phyloP scores from a whole-genome alignment of 768 basidiomycete species.

The Tylopilus plumbeoviolaceoides region DNA sequence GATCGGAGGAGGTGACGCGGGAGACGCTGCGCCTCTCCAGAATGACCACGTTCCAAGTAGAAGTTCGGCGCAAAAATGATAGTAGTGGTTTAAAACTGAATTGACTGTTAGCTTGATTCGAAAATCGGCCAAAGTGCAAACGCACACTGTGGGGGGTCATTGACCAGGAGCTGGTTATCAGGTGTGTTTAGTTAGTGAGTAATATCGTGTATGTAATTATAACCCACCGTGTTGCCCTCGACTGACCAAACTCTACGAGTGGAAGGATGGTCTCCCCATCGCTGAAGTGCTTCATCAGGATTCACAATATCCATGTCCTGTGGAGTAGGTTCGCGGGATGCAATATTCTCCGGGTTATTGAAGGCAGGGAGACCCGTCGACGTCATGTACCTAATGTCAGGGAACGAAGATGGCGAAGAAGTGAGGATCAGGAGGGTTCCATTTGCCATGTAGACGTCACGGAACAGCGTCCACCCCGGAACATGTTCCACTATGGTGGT shows the following conservation, averaged over 20 bases:
- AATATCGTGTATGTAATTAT: not conserved
- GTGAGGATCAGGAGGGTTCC: conserved; percentile 75
- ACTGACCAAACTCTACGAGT: conserved; percentile 60
- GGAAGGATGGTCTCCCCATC: conserved; percentile 52
- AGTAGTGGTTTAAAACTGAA: conserved; percentile 74
- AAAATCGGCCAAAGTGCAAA: not conserved
- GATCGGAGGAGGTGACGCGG: conserved; percentile 48
- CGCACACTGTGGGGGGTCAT: conserved; percentile 63
- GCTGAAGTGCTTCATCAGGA: conserved; percentile 51
- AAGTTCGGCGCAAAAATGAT: conserved; percentile 83
- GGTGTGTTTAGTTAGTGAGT: conserved; percentile 10
- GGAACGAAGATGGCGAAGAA: conserved; percentile 40
- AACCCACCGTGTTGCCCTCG: conserved; percentile 66
- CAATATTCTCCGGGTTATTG: conserved; percentile 61
- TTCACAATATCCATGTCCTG: conserved; percentile 60
- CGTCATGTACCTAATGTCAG: conserved; percentile 52
- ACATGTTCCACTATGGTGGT: conserved; percentile 62
- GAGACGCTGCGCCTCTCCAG: conserved; percentile 52
- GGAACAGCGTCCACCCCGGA: conserved; percentile 83
- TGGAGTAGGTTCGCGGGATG: conserved; percentile 60
- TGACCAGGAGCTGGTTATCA: conserved; percentile 46
- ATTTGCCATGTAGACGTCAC: conserved; percentile 80
- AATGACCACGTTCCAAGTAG: conserved; percentile 73
- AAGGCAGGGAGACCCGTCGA: conserved; percentile 60
- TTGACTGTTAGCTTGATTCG: not conserved